phyloP scores from a whole-genome alignment of 164 flowering plant species.

The Houttuynia cordata region DNA sequence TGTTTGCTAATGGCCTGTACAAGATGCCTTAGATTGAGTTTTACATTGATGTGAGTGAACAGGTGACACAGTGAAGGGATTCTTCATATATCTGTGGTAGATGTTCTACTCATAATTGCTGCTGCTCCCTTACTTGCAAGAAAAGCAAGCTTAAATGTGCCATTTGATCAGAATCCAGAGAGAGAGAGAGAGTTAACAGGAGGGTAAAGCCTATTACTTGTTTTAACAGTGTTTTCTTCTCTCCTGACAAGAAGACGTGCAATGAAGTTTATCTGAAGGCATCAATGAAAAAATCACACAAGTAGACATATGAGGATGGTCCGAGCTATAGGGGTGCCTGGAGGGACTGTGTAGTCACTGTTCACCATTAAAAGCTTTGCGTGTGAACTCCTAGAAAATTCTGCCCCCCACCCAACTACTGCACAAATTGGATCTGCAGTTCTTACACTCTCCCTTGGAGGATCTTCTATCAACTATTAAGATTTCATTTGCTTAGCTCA shows the following conservation, averaged over 20 bases:
- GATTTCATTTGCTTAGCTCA: not conserved
- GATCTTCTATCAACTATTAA: not conserved
- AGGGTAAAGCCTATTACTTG: constrained; percentile 15
- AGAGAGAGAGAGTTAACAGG: constrained; percentile 1
- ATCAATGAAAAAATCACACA: constrained; percentile 24
- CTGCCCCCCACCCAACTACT: not conserved
- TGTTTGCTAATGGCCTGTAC: constrained; percentile 22
- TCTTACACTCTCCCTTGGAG: not conserved
- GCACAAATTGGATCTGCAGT: constrained; percentile 1
- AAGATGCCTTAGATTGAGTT: constrained; percentile 12
- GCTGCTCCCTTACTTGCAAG: not conserved
- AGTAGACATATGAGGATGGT: constrained; percentile 27
- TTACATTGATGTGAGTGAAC: constrained; percentile 22
- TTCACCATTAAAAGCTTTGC: constrained; percentile 49
- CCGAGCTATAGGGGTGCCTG: constrained; percentile 5
- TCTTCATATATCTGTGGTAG: constrained; percentile 4
- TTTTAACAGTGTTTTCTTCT: constrained; percentile 13
- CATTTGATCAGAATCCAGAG: too few species aligned
- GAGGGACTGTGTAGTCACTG: constrained; percentile 8
- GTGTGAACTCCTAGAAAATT: constrained; percentile 16
- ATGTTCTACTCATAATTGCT: not conserved
- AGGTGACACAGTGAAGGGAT: constrained; percentile 3
- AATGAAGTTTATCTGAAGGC: constrained; percentile 18
- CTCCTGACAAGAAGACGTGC: constrained; percentile 16
- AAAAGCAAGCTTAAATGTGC: too few species aligned